Evolutionary conservation across 2,329 filamentous ascomycete genomes (phyloP), one percentile per base, ranked within the genome.

Genomic region (Epichloe gansuensis): DNA sequence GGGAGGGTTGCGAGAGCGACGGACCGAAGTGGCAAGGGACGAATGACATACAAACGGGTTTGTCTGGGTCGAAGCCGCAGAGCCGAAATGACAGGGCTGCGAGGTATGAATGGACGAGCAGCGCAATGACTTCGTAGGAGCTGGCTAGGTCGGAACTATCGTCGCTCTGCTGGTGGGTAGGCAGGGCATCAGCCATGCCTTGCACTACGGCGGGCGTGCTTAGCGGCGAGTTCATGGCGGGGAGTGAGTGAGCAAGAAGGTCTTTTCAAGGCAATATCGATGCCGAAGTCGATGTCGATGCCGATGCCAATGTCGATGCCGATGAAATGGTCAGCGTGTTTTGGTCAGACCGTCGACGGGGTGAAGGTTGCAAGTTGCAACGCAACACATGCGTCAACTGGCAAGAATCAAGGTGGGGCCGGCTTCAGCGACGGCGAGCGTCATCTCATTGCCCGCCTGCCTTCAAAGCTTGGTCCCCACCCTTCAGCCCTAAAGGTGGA

Each of bases 51-150:
- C 87, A 78, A 58, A 87, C 80, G 47, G 75, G 80, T 63, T 90
- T 81, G 51, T 91, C 88, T 68, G 97, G 89, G 47, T 85, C 79
- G n/a, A 95, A 83, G 2, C 91, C 91, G 17, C 89, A 70, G 3
- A 97, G 75, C 51, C 84, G 78, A 66, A 96, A 97, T 57, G 83
- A 87, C 2, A 91, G 81, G 8, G 84, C 83, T 25, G 80, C 67
- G 82, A 97, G 87, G 62, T 84, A 89, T 3, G 88, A 86, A 67
- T 98, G 91, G 21, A 84, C 75, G 57, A 94, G 84, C 25, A 97
- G 78, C 15, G 88, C 89, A 55, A 96, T 74, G 47, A 86, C 88
- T 70, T 97, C 91, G 65, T 86, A 88, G 0, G 85, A 79, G 54
- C 79, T 84, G 59, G 83, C 82, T 34, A 91, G 65, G 58, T 82